Percentiles rank a stretch among this genome's conserved stretches.
phyloP scores from a whole-genome alignment of 768 basidiomycete species.

The Trametes elegans region DNA sequence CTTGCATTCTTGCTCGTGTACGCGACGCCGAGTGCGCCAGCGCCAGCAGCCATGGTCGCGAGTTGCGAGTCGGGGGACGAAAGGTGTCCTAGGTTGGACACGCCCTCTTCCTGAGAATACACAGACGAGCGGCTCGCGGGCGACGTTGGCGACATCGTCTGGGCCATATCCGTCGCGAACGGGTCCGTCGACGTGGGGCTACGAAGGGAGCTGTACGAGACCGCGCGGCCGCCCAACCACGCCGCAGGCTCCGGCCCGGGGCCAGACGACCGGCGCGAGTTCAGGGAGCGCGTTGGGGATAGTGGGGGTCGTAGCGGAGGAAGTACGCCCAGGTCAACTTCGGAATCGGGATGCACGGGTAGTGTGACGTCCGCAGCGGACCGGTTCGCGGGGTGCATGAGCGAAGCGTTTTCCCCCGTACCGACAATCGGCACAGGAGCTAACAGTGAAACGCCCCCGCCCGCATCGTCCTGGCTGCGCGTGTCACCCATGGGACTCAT shows the following conservation, averaged over 20 bases:
- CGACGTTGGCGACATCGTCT: not conserved
- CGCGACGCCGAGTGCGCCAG: not conserved
- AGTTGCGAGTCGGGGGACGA: not conserved
- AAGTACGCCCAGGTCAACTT: not conserved
- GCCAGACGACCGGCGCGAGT: not conserved
- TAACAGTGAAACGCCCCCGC: not conserved
- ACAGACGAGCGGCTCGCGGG: constrained; percentile 5
- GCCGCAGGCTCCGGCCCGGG: constrained; percentile 16
- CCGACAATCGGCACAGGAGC: constrained; percentile 17
- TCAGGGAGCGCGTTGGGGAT: constrained; percentile 12
- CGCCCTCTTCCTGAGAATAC: constrained; percentile 18
- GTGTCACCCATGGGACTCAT: constrained; percentile 4
- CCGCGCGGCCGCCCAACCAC: constrained; percentile 20
- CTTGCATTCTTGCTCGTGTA: constrained; percentile 5
- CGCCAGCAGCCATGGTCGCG: not conserved
- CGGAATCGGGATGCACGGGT: not conserved
- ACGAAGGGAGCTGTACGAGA: constrained; percentile 9
- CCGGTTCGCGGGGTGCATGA: constrained; percentile 18
- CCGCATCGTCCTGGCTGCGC: constrained; percentile 8
- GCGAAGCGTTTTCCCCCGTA: constrained; percentile 8
- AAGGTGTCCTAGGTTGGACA: not conserved
- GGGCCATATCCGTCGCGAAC: constrained; percentile 1
- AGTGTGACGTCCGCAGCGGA: constrained; percentile 4
- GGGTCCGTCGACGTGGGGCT: not conserved
- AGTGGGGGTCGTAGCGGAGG: constrained; percentile 4